Evolutionary conservation across 495 filamentous ascomycete species (phyloP), one percentile per base, ranked within the genome.

Genomic region (Ramalina intermedia): DNA sequence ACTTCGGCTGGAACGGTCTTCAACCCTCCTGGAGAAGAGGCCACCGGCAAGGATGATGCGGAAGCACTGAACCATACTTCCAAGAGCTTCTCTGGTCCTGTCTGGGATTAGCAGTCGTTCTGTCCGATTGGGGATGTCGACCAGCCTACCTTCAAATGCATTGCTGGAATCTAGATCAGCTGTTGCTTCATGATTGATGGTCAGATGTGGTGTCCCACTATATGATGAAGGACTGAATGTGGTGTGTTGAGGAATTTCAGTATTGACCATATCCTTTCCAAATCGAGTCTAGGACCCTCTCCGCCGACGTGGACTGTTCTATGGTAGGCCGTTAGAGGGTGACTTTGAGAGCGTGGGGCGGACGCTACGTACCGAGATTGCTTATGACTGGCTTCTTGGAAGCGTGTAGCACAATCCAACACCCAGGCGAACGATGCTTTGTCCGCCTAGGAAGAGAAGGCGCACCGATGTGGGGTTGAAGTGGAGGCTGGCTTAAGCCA

Each of bases 21-120:
- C 59, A 99, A 66, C 27, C 93, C 93, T 57, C 75, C 69, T 16
- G 83, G 81, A 47, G 75, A 76, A 20, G 80, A 77, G 35, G 75
- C 72, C 2, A 75, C 71, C 1, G 91, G 84, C 11, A 94, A 78
- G 44, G 80, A 48, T 53, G 73, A 70, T 18, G 88, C 70, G 56
- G 83, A 85, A 7, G 93, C 81, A 35, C 83, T 80, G 63, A 99
- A 96, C 93, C 93, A 99, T 57, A 99, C 91, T 69, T 99, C 93
- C 53, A 99, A 78, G 35, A 99, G 74, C 69, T 99, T 99, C 69
- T 99, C 93, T 36, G 93, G 93, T 44, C 91, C 84, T 87, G 47
- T 17, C 17, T 23, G 29, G 39, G 7, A 11, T 52, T 17, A 58
- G 46, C 26, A 21, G 9, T 16, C 18, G 13, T 9, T 4, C 24